These are phyloP conservation scores for Martensiomyces pterosporus DNA, from an alignment of 192 early-diverging fungal genomes.

Conservation along the genomic window DNA sequence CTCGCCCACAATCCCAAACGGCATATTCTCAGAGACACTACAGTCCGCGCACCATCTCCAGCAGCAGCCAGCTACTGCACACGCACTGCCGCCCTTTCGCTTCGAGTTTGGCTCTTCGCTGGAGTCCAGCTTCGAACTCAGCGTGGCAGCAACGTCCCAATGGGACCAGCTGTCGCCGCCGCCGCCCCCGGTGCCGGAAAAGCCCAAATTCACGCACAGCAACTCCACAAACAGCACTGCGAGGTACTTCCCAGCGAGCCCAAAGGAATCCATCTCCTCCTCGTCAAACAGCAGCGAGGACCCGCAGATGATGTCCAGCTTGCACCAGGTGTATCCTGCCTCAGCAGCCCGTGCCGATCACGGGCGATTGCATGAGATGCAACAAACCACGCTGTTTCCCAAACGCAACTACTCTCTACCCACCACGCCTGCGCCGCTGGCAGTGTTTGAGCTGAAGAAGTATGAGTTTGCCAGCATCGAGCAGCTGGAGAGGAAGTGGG, in stretches of 20 bases:
- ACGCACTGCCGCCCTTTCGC: constrained; percentile 7
- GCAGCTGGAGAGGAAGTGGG: constrained; percentile 47
- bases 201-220: constrained; percentile 9
- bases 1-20: constrained; percentile 36
- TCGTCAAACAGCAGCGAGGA: too few species aligned
- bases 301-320: too few species aligned
- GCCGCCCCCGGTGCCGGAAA: constrained; percentile 29
- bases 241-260: too few species aligned
- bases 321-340: too few species aligned
- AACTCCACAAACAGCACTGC: too few species aligned
- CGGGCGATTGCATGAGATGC: constrained; percentile 3
- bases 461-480: constrained; percentile 50
- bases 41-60: constrained; percentile 1
- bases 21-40: constrained; percentile 17
- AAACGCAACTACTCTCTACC: constrained; percentile 51
- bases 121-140: constrained; percentile 27
- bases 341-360: background rate
- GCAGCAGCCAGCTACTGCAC: constrained; percentile 9
- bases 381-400: constrained; percentile 1
- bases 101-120: constrained; percentile 14
- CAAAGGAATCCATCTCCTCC: too few species aligned
- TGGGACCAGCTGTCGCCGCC: constrained; percentile 26
- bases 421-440: constrained; percentile 20
- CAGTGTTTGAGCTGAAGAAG: constrained; percentile 26
- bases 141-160: constrained; percentile 19